Base-by-base conservation (phyloP, 495 filamentous ascomycete genomes). In the Lepidopterella palustris region DNA sequence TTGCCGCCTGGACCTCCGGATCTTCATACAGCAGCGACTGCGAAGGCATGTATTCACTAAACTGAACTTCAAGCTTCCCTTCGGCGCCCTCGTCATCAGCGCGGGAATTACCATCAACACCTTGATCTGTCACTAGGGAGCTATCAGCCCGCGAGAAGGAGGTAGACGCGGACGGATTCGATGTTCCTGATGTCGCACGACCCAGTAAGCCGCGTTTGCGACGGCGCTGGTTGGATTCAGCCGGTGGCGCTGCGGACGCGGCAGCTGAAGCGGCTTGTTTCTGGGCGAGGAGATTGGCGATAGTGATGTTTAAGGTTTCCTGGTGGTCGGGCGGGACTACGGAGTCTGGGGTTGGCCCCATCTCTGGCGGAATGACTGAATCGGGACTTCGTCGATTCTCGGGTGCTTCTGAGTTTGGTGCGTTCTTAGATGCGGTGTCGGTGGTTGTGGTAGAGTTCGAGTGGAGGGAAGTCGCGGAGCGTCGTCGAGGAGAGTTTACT, bases 1-100 rank as follows among this genome's bases (percentile, higher is more conserved):
- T 58, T 51, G 61, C 60, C 28, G 39, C 56, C 58, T 69, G 63
- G 52, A 58, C 63, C 9, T 64, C 65, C 8, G 65, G 62, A n/a
- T 72, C 67, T 55, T 72, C 71, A 60, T 70, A 74, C 9, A 58
- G 55, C 27, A 74, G 57, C 18, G 55, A 53, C 55, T 74, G 71
- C 20, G 62, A 67, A 4, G 68, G 59, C 45, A 64, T 56, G 53
- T 58, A 59, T 39, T 49, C 62, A 8, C 20, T 31, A 23, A 15
- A 15, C 40, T 29, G 39, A 15, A 31, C 48, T 15, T 64, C 50
- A 21, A 55, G 23, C 28, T 6, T 31, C 26, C 49, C 40, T 5
- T 51, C 47, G 20, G 26, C 32, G 5, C 32, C 55, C 21, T 47
- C 54, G 3, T 39, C 54, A 31, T 18, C 45, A 24, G 4, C 57